Conservation (phyloP, 2,329 filamentous ascomycete genomes). For the Polytolypa hystricis region DNA sequence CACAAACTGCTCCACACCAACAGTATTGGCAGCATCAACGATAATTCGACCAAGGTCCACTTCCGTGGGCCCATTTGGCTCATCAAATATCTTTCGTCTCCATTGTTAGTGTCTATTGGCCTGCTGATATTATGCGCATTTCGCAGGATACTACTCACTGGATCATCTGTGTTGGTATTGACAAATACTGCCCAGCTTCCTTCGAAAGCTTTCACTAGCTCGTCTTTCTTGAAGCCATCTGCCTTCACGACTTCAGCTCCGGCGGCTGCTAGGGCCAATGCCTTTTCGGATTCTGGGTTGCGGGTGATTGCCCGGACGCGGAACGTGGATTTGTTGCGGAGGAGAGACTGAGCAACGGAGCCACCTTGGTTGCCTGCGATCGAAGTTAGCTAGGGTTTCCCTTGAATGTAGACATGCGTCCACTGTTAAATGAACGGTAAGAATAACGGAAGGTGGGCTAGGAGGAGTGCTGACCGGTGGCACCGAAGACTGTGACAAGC, state of each 20-base stretch:
- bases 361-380: constrained; percentile 12
- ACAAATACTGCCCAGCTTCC: constrained; percentile 4
- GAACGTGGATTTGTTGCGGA: constrained; percentile 10
- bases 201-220: constrained; percentile 2
- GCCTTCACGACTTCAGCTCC: constrained; percentile 18
- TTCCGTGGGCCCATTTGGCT: constrained; percentile 2
- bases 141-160: background rate
- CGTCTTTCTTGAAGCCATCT: constrained; percentile 7
- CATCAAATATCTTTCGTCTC: background rate
- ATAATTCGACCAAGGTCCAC: constrained; percentile 4
- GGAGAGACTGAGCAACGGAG: constrained; percentile 11
- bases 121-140: background rate
- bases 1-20: constrained; percentile 4
- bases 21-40: constrained; percentile 2
- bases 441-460: background rate
- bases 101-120: background rate
- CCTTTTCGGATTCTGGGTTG: constrained; percentile 8
- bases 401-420: no score
- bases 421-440: no score
- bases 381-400: no score
- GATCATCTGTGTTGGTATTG: constrained; percentile 3
- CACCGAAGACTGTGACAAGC: constrained; percentile 4
- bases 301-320: constrained; percentile 17
- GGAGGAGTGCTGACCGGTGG: background rate
- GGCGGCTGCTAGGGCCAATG: constrained; percentile 10